Percentiles rank a stretch among this genome's conserved stretches.
Conservation (phyloP, 2,329 filamentous ascomycete species). For the Pyrenophora seminiperda region DNA sequence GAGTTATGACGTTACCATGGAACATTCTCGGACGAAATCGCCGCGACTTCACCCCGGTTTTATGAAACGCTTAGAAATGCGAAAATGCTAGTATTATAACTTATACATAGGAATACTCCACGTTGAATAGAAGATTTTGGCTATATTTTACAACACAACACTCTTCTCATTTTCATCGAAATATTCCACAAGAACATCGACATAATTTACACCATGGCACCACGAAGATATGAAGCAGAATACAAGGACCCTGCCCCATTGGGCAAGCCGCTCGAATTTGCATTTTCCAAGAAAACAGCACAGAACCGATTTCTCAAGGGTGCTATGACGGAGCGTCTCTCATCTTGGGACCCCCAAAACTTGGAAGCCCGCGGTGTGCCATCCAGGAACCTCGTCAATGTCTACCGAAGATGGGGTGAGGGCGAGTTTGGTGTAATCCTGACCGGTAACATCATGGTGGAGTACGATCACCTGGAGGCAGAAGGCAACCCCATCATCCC, state of each 20-base stretch:
- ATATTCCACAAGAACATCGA: neutral
- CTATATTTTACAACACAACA: neutral
- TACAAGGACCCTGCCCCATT: conserved; percentile 49
- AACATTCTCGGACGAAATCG: neutral
- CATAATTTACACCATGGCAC: conserved; percentile 37
- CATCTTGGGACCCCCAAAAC: conserved; percentile 63
- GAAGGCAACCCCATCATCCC: conserved; percentile 67
- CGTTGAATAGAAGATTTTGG: neutral
- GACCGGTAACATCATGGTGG: conserved; percentile 69
- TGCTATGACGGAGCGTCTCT: conserved; percentile 69
- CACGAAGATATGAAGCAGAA: conserved; percentile 49
- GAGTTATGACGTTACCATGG: conserved; percentile 15
- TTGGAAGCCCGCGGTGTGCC: conserved; percentile 60
- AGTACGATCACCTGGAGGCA: conserved; percentile 64
- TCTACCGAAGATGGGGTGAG: conserved; percentile 60
- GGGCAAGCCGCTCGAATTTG: conserved; percentile 52
- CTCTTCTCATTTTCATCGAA: neutral
- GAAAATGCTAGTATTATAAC: no score
- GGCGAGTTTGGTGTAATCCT: conserved; percentile 56
- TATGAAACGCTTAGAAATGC: conserved; percentile 14
- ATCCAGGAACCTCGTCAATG: conserved; percentile 61
- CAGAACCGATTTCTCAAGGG: conserved; percentile 71
- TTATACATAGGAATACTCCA: no score
- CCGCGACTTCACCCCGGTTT: neutral
- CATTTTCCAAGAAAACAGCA: conserved; percentile 59